Percentiles rank a stretch among this genome's conserved stretches.
Evolutionary conservation across 257 asterid genomes (phyloP).

Genomic region (Perilla frutescens): DNA sequence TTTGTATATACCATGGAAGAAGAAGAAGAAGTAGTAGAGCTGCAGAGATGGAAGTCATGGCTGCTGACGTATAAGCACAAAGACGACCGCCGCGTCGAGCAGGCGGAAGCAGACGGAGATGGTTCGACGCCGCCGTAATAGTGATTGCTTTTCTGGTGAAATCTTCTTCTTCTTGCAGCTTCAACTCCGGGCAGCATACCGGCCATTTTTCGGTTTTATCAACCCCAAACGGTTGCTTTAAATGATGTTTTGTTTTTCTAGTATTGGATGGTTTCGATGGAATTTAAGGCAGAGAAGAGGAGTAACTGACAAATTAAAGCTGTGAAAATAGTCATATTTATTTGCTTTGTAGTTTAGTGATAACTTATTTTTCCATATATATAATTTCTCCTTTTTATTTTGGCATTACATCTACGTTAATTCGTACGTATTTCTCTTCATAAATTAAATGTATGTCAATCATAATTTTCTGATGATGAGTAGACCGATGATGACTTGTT

Average conservation of each 20-base stretch:
- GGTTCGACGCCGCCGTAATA: neutral
- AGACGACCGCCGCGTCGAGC: constrained; percentile 49
- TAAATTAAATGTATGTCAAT: too few relatives aligned
- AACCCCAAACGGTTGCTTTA: neutral
- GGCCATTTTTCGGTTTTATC: constrained; percentile 43
- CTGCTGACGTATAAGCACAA: constrained; percentile 53
- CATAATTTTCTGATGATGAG: too few relatives aligned
- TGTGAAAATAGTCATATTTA: neutral
- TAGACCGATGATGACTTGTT: neutral
- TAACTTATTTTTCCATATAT: neutral
- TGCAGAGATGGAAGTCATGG: constrained; percentile 43
- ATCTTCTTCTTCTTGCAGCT: constrained; percentile 65
- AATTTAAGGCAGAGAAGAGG: constrained; percentile 7
- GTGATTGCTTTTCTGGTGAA: constrained; percentile 49
- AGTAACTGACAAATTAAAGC: neutral
- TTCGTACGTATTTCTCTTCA: too few relatives aligned
- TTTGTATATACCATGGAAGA: neutral
- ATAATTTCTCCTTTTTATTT: neutral
- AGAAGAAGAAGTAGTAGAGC: constrained; percentile 34
- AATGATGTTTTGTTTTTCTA: neutral
- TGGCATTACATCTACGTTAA: neutral
- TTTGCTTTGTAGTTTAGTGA: neutral
- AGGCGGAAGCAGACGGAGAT: neutral
- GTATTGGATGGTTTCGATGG: neutral
- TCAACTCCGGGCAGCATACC: constrained; percentile 77